Conservation (phyloP, 352 stramenopile genomes). For the Globisporangium iwayamae region DNA sequence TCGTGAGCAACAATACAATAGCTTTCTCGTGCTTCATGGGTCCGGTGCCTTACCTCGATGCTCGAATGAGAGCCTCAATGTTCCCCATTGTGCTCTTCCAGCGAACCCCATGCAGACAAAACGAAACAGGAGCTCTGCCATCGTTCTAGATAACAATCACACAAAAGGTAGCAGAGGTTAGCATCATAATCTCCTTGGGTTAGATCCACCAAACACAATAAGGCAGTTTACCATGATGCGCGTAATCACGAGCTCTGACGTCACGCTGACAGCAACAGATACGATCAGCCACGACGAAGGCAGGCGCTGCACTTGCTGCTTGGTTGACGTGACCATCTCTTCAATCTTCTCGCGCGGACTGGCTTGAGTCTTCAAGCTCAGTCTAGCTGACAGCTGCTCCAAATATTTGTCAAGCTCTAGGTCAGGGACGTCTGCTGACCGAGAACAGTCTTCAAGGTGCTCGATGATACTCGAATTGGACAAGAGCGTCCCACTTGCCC, state of each 20-base stretch:
- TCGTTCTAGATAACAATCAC: slow-evolving; percentile 33
- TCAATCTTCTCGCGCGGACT: slow-evolving; percentile 13
- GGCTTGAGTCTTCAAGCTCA: background rate
- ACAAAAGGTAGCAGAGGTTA: slow-evolving; percentile 1
- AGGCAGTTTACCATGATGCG: slow-evolving; percentile 30
- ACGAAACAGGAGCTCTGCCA: slow-evolving; percentile 37
- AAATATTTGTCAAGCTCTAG: slow-evolving; percentile 13
- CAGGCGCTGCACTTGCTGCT: slow-evolving; percentile 26
- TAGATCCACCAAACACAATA: background rate
- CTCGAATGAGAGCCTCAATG: slow-evolving; percentile 44
- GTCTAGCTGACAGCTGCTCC: slow-evolving; percentile 9
- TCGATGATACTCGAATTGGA: slow-evolving; percentile 29
- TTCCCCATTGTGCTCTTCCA: slow-evolving; percentile 44
- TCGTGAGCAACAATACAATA: background rate
- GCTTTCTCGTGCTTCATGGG: background rate
- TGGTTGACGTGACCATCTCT: slow-evolving; percentile 17
- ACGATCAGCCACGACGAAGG: slow-evolving; percentile 40
- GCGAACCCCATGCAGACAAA: slow-evolving; percentile 35
- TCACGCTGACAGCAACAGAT: slow-evolving; percentile 34
- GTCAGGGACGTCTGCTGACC: slow-evolving; percentile 17
- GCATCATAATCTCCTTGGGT: background rate
- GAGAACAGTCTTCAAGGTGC: slow-evolving; percentile 12
- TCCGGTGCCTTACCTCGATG: slow-evolving; percentile 45
- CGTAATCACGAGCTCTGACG: slow-evolving; percentile 46
- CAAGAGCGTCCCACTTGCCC: slow-evolving; percentile 35